Evolutionary conservation across 2,329 filamentous ascomycete species (phyloP).

Genomic region (Bipolaris cookei): DNA sequence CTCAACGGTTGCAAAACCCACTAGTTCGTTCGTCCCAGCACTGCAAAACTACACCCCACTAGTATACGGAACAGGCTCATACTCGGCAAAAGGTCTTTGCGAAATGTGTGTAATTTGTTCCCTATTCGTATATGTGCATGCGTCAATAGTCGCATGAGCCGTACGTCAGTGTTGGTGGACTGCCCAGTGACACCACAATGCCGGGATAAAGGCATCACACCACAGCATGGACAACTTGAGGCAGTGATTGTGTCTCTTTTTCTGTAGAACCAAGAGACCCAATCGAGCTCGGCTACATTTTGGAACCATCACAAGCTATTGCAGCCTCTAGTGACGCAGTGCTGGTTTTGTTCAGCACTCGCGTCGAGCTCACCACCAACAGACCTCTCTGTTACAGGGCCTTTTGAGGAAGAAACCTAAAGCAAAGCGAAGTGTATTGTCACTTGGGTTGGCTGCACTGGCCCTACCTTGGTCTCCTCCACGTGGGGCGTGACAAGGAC

Average conservation of each 20-base stretch:
- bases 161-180: background rate
- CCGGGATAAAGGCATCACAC: background rate
- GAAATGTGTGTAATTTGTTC: background rate
- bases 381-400: background rate
- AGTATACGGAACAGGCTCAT: background rate
- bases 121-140: background rate
- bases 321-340: background rate
- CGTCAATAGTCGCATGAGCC: background rate
- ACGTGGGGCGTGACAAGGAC: background rate
- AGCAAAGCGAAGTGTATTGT: background rate
- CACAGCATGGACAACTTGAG: background rate
- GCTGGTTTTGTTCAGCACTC: background rate
- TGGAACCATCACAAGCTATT: background rate
- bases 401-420: background rate
- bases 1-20: slow-evolving; percentile 24
- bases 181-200: background rate
- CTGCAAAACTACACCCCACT: slow-evolving; percentile 11
- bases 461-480: background rate
- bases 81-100: background rate
- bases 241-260: background rate
- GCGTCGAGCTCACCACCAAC: background rate
- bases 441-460: background rate
- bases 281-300: background rate
- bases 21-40: slow-evolving; percentile 28
- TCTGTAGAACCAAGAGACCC: background rate